These are phyloP conservation scores for Nemania serpens DNA, from an alignment of 2,329 filamentous ascomycete genomes.

Conservation along the genomic window DNA sequence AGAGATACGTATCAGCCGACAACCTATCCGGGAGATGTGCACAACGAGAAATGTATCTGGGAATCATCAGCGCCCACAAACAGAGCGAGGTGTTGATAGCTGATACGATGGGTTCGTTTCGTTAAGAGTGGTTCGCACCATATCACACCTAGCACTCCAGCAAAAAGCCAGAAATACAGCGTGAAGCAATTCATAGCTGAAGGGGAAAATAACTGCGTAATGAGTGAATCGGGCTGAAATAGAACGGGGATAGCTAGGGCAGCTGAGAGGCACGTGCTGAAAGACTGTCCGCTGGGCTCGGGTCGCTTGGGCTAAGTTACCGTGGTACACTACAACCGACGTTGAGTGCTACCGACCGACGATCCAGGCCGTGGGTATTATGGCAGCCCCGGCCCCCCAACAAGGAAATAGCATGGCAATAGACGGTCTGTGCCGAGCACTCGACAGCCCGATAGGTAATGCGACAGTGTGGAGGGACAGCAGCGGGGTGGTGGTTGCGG, in stretches of 20 bases:
- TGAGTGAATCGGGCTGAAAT: not conserved
- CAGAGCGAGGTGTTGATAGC: not conserved
- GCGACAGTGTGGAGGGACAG: not conserved
- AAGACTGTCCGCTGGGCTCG: not conserved
- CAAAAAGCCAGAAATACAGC: constrained; percentile 6
- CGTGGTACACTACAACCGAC: not conserved
- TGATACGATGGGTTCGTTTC: not conserved
- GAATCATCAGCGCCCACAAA: not conserved
- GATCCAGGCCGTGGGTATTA: not conserved
- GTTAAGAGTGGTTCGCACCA: constrained; percentile 19
- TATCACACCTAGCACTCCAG: constrained; percentile 10
- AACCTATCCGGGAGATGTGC: not conserved
- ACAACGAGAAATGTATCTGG: not conserved
- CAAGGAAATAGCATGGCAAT: not conserved
- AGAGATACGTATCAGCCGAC: constrained; percentile 19
- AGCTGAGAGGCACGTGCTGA: not conserved
- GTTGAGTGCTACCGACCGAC: not conserved
- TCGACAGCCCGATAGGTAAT: not conserved
- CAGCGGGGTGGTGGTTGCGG: not conserved
- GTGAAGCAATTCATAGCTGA: not conserved
- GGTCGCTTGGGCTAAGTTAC: not conserved
- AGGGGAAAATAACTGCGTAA: not conserved
- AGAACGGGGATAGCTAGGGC: not conserved
- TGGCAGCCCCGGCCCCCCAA: not conserved
- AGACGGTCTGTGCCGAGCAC: not conserved